Percentiles rank a stretch among this genome's conserved stretches.
These are phyloP conservation scores for Vigna nakashimae DNA, from an alignment of 306 rosid species.

Conservation along the genomic window DNA sequence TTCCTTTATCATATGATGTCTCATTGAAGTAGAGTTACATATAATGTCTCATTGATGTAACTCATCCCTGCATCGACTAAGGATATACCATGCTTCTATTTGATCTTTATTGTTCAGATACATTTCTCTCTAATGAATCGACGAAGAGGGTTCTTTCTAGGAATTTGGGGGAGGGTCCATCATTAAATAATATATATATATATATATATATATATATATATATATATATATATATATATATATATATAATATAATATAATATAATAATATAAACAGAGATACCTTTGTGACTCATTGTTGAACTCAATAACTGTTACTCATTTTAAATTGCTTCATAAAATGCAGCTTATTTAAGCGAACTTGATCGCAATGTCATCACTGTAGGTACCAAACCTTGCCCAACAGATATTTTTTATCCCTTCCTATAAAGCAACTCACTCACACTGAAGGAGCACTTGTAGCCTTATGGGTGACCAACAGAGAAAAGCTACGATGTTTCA, in stretches of 20 bases:
- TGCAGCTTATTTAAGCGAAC: slow-evolving; percentile 19
- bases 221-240: neutral
- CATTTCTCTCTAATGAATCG: slow-evolving; percentile 18
- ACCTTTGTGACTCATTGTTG: slow-evolving; percentile 9
- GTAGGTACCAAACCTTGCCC: slow-evolving; percentile 91
- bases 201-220: neutral
- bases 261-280: neutral
- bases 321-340: slow-evolving; percentile 18
- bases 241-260: no score
- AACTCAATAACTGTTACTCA: slow-evolving; percentile 12
- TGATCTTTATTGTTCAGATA: slow-evolving; percentile 12
- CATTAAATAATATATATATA: neutral
- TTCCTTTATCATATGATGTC: neutral
- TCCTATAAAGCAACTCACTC: slow-evolving; percentile 83
- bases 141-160: slow-evolving; percentile 2
- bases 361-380: slow-evolving; percentile 33
- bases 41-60: slow-evolving; percentile 3
- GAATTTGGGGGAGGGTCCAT: neutral
- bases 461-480: slow-evolving; percentile 97
- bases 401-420: slow-evolving; percentile 74
- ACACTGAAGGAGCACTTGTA: slow-evolving; percentile 76
- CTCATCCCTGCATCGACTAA: neutral
- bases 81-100: slow-evolving; percentile 21
- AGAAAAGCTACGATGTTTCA: slow-evolving; percentile 84
- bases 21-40: neutral